phyloP scores from a whole-genome alignment of 306 rosid species.

The Herpetospermum pedunculosum region DNA sequence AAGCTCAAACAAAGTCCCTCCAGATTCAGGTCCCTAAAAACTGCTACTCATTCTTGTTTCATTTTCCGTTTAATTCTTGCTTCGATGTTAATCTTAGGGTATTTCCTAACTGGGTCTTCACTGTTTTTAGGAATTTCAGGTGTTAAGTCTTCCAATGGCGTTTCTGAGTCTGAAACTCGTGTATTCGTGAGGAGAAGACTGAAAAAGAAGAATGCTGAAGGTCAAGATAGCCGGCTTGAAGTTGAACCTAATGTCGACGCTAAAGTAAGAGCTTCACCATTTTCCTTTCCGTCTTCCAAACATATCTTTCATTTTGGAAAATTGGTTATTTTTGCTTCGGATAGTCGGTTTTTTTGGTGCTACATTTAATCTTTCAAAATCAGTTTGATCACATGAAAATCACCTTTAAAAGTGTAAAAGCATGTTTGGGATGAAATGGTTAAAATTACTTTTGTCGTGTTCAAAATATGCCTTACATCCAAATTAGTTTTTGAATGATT shows the following conservation, averaged over 20 bases:
- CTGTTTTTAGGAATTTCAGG: slow-evolving; percentile 10
- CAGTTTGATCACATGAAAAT: no score
- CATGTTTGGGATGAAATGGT: no score
- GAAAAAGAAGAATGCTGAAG: slow-evolving; percentile 22
- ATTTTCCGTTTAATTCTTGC: not conserved
- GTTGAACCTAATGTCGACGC: slow-evolving; percentile 6
- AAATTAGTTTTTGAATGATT: no score
- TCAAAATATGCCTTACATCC: no score
- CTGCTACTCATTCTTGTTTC: not conserved
- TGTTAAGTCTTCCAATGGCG: slow-evolving; percentile 20
- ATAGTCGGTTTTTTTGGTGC: not conserved
- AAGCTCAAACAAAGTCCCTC: not conserved
- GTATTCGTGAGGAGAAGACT: slow-evolving; percentile 51
- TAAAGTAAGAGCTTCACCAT: slow-evolving; percentile 22
- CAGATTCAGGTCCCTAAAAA: not conserved
- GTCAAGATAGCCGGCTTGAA: slow-evolving; percentile 9
- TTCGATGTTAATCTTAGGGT: not conserved
- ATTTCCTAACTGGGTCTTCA: not conserved
- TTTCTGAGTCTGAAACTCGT: slow-evolving; percentile 39
- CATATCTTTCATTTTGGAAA: not conserved
- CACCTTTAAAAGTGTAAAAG: no score
- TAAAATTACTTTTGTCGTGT: no score
- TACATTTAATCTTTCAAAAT: no score
- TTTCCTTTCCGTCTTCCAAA: not conserved
- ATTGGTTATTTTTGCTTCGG: not conserved